Conservation (phyloP, 306 rosid species). For the Fagus sylvatica region DNA sequence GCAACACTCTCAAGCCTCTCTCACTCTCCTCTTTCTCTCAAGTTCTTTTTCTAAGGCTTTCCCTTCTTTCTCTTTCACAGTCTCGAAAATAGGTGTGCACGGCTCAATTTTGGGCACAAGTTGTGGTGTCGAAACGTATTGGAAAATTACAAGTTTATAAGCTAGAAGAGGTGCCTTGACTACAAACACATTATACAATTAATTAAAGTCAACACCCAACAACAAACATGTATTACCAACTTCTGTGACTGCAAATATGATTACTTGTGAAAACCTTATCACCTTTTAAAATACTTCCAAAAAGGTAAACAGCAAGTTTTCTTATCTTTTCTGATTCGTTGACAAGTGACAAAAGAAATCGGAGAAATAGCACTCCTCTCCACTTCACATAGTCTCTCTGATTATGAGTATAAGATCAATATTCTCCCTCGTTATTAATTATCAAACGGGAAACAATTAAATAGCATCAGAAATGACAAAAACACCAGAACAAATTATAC, state of each 20-base stretch:
- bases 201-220: constrained; percentile 17
- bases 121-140: too few relatives aligned
- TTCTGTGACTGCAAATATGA: constrained; percentile 27
- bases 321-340: constrained; percentile 37
- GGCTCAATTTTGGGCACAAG: too few relatives aligned
- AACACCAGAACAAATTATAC: constrained; percentile 35
- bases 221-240: constrained; percentile 6
- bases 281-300: constrained; percentile 92
- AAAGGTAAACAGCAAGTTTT: constrained; percentile 65
- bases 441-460: constrained; percentile 12
- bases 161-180: constrained; percentile 93
- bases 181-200: constrained; percentile 29
- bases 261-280: constrained; percentile 15
- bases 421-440: neutral
- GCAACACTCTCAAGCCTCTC: too few relatives aligned
- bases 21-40: too few relatives aligned
- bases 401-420: constrained; percentile 3
- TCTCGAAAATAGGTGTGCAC: too few relatives aligned
- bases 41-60: too few relatives aligned
- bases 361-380: constrained; percentile 92
- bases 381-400: constrained; percentile 88
- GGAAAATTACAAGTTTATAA: too few relatives aligned
- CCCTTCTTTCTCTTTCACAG: too few relatives aligned
- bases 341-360: constrained; percentile 94
- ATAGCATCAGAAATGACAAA: neutral